Base-by-base conservation (phyloP, 2,329 filamentous ascomycete genomes). In the Shiraia bambusicola region DNA sequence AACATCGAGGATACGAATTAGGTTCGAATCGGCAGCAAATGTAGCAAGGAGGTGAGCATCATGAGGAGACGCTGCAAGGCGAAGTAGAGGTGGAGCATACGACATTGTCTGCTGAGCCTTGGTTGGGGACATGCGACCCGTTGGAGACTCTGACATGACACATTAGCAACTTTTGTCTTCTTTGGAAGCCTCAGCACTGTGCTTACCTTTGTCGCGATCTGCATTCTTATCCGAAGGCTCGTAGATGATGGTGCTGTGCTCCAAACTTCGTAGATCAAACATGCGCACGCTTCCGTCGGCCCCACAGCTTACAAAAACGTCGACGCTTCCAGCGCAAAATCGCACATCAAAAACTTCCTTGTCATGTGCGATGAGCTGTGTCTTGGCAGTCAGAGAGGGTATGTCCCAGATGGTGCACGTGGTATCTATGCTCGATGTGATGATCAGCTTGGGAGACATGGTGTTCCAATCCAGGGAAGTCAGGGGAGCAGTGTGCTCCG, bases 401-500 rank as follows among this genome's bases (percentile, higher is more conserved):
- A 98, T 98, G 67, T 98, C 93, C 93, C 93, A 98, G 54, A 98
- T 98, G 4, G 93, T 98, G 72, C 93, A 98, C 5, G 93, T 98
- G 1, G 93, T 98, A 65, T 98, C 93, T 62, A 98, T 98, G 67
- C 91, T 97, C 3, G 91, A 96, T 1, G 93, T 98, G 61, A 98
- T 98, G 64, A 98, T 98, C 39, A 98, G 76, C 67, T 92, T 96
- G 0, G 93, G 93, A 16, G 90, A 95, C 37, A 98, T 86, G 2
- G 88, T 95, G 63, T 98, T 98, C 93, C 93, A 98, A 67, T 98
- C 93, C 33, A 98, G 77, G 12, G 91, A 96, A 2, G 93, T 98
- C 44, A 98, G 81, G 14, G 93, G 93, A 11, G 93, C 93, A 4
- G 93, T 98, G 65, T 98, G 94, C 63, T 98, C 93, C 3, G 93